A percentile compares a stretch with the other conserved stretches of the same genome.
Evolutionary conservation across 2,329 filamentous ascomycete species (phyloP).

Genomic region (Fusarium sp.): DNA sequence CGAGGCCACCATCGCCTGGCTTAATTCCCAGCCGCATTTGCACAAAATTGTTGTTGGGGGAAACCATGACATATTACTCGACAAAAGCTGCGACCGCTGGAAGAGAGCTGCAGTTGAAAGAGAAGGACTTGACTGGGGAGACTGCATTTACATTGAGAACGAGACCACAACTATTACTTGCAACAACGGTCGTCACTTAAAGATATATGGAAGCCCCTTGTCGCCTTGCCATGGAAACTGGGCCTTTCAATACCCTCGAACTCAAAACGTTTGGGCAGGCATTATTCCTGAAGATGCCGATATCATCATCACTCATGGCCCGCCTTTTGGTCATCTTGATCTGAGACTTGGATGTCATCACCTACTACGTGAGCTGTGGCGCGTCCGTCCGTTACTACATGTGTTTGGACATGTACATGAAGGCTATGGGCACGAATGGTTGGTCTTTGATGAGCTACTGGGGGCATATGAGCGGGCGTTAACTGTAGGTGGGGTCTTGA

Average conservation of each 20-base stretch:
- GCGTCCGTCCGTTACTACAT: conserved; percentile 70
- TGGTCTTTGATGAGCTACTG: conserved; percentile 52
- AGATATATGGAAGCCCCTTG: conserved; percentile 52
- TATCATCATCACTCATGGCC: conserved; percentile 59
- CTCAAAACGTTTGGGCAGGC: conserved; percentile 49
- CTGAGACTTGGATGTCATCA: conserved; percentile 52
- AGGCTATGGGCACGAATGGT: conserved; percentile 57
- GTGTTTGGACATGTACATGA: conserved; percentile 80
- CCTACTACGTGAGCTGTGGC: conserved; percentile 64
- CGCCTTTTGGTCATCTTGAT: conserved; percentile 57
- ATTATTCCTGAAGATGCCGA: conserved; percentile 50
- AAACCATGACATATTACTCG: conserved; percentile 61
- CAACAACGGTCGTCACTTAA: conserved; percentile 51
- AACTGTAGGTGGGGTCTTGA: conserved; percentile 4
- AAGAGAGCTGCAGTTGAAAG: conserved; percentile 1
- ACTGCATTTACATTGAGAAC: conserved; percentile 49
- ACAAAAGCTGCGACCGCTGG: conserved; percentile 25
- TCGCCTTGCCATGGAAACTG: conserved; percentile 56
- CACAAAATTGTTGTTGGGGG: conserved; percentile 64
- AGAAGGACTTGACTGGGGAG: conserved; percentile 45
- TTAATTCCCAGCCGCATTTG: conserved; percentile 56
- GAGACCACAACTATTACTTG: conserved; percentile 32
- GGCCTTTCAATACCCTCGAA: conserved; percentile 60
- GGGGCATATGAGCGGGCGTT: conserved; percentile 38
- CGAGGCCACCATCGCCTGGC: conserved; percentile 59